These are phyloP conservation scores for Volvox africanus DNA, from an alignment of 139 green algal species.

Conservation along the genomic window DNA sequence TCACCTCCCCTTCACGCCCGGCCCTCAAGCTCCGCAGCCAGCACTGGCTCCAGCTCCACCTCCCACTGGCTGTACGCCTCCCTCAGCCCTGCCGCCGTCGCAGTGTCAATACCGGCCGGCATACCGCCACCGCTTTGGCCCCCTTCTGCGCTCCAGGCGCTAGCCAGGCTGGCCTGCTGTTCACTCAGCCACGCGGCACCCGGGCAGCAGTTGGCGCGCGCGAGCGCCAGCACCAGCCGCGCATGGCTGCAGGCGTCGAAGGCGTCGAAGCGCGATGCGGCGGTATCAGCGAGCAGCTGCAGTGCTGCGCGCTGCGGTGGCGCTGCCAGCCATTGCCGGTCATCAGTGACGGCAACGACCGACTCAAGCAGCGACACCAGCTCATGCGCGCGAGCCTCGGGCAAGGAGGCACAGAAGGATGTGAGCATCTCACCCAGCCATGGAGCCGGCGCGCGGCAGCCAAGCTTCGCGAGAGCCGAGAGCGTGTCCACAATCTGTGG, in stretches of 20 bases:
- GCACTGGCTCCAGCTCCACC: slow-evolving; percentile 35
- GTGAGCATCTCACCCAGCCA: slow-evolving; percentile 54
- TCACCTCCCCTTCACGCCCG: not conserved
- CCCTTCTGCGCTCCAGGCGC: slow-evolving; percentile 22
- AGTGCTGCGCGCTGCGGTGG: not conserved
- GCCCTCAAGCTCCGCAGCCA: slow-evolving; percentile 46
- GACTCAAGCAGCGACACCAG: slow-evolving; percentile 48
- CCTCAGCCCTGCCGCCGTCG: slow-evolving; percentile 22
- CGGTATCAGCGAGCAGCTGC: slow-evolving; percentile 30
- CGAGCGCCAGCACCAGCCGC: slow-evolving; percentile 54
- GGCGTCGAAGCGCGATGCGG: slow-evolving; percentile 48
- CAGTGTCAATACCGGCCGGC: slow-evolving; percentile 29
- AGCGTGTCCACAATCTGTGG: slow-evolving; percentile 49
- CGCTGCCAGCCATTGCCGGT: slow-evolving; percentile 42
- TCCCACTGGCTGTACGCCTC: slow-evolving; percentile 41
- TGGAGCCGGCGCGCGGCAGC: slow-evolving; percentile 40
- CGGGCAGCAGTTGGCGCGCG: slow-evolving; percentile 45
- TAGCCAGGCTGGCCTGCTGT: slow-evolving; percentile 41
- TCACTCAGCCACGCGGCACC: slow-evolving; percentile 37
- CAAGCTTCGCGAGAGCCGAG: slow-evolving; percentile 53
- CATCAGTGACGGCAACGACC: slow-evolving; percentile 39
- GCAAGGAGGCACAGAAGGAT: slow-evolving; percentile 48
- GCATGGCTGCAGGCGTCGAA: slow-evolving; percentile 46
- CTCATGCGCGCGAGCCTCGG: slow-evolving; percentile 37
- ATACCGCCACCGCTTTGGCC: not conserved